Base-by-base conservation (phyloP, 352 stramenopile species). In the Globisporangium parvum region DNA sequence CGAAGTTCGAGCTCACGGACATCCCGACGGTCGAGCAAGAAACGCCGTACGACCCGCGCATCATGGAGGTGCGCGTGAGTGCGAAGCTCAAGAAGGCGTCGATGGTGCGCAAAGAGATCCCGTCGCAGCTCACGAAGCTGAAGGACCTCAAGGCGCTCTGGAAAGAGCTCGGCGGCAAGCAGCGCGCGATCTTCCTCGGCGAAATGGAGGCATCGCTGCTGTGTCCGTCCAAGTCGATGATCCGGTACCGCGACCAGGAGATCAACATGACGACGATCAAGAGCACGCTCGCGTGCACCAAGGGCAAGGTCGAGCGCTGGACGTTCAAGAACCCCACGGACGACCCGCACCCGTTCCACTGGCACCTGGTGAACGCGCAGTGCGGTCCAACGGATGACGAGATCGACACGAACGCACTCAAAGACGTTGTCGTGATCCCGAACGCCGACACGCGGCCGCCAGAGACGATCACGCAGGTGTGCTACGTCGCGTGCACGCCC, bases 321-420 rank as follows among this genome's bases (percentile, higher is more conserved):
- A 63, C 84, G 62, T 90, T 90, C 57, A 75, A 86, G 65, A 88
- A 90, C 61, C 80, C 80, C 18, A 88, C 80, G 4, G 77, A 87
- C 47, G 80, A 90, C 51, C 69, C 77, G 23, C 77, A 90, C 52
- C 80, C 80, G 44, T 88, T 90, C 66, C 80, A 90, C 50, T 90
- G 80, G 80, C 80, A 88, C 51, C 56, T 88, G 24, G 75, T 88
- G 18, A 90, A 87, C 52, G 80, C 80, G 0, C 80, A 90, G 57
- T 90, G 80, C 47, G 77, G 80, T 28, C 71, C 71, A 10, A 76
- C 42, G 8, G 80, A 88, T n/a, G 74, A 88, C n/a, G 61, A 70
- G 20, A 69, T 90, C 24, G 59, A 85, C 51, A 88, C 75, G 28
- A 90, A 90, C 60, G 51, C 40, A 23, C 63, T 88, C 31, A 88